These are phyloP conservation scores for Asterophora parasitica DNA, from an alignment of 768 basidiomycete genomes.

Conservation along the genomic window DNA sequence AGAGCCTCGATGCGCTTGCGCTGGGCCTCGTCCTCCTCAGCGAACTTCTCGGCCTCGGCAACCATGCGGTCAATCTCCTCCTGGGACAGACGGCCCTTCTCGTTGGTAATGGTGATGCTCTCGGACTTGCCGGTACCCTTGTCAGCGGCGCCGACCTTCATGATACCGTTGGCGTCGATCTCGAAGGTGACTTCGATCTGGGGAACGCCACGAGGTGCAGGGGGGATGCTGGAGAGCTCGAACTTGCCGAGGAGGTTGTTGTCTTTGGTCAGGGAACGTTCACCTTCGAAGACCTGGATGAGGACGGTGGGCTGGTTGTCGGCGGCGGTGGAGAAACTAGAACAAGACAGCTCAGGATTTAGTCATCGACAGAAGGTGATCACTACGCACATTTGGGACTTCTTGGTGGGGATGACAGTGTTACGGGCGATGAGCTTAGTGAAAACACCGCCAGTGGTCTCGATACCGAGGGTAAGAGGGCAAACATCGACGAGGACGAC, in stretches of 20 bases:
- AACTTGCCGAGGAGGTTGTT: slow-evolving; percentile 98
- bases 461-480: slow-evolving; percentile 97
- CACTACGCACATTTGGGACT: slow-evolving; percentile 78
- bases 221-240: slow-evolving; percentile 88
- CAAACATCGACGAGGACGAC: slow-evolving; percentile 95
- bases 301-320: slow-evolving; percentile 94
- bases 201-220: slow-evolving; percentile 93
- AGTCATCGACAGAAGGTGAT: neutral
- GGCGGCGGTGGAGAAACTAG: slow-evolving; percentile 73
- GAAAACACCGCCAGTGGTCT: slow-evolving; percentile 97
- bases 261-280: slow-evolving; percentile 96
- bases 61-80: slow-evolving; percentile 98
- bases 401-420: slow-evolving; percentile 97
- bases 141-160: slow-evolving; percentile 89
- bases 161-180: slow-evolving; percentile 92
- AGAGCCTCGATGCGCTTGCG: slow-evolving; percentile 84
- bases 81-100: slow-evolving; percentile 85
- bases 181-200: slow-evolving; percentile 98
- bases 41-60: slow-evolving; percentile 87
- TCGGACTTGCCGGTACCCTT: slow-evolving; percentile 92
- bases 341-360: slow-evolving; percentile 20
- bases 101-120: slow-evolving; percentile 92
- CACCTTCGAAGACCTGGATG: slow-evolving; percentile 97
- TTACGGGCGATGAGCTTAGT: slow-evolving; percentile 97
- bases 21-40: slow-evolving; percentile 61